phyloP scores from a whole-genome alignment of 768 basidiomycete species.

The Auricularia cornea region DNA sequence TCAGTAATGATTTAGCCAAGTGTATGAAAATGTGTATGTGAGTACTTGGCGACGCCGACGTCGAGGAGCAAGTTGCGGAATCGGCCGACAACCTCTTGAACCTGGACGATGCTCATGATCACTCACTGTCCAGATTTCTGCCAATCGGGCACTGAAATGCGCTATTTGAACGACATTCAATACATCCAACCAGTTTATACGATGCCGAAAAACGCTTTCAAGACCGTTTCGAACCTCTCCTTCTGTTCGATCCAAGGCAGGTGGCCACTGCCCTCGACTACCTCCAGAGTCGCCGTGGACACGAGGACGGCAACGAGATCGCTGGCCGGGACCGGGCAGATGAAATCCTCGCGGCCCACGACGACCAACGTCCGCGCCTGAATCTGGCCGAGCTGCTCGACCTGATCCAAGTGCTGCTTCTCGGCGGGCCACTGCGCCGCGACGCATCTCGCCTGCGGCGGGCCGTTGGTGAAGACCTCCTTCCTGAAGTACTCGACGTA shows the following conservation, averaged over 20 bases:
- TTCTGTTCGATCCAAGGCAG: not conserved
- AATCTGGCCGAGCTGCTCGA: not conserved
- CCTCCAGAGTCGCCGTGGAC: not conserved
- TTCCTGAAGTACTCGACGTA: not conserved
- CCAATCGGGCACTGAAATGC: too few relatives aligned
- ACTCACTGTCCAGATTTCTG: too few relatives aligned
- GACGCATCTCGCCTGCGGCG: not conserved
- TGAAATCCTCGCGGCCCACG: not conserved
- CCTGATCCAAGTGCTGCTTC: not conserved
- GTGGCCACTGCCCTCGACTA: not conserved
- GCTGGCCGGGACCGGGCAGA: not conserved
- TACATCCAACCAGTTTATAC: too few relatives aligned
- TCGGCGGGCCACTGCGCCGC: not conserved
- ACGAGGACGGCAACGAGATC: not conserved
- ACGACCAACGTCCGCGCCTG: not conserved
- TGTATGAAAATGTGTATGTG: too few relatives aligned
- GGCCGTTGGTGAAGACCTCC: not conserved
- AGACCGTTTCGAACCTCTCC: not conserved
- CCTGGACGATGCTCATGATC: too few relatives aligned
- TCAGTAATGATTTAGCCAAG: too few relatives aligned
- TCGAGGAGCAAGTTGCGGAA: too few relatives aligned
- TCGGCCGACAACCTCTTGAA: too few relatives aligned
- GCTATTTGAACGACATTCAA: too few relatives aligned
- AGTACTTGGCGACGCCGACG: too few relatives aligned
- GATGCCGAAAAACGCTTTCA: not conserved